phyloP scores from a whole-genome alignment of 2,329 filamentous ascomycete species.

The Raffaelea albimanens region DNA sequence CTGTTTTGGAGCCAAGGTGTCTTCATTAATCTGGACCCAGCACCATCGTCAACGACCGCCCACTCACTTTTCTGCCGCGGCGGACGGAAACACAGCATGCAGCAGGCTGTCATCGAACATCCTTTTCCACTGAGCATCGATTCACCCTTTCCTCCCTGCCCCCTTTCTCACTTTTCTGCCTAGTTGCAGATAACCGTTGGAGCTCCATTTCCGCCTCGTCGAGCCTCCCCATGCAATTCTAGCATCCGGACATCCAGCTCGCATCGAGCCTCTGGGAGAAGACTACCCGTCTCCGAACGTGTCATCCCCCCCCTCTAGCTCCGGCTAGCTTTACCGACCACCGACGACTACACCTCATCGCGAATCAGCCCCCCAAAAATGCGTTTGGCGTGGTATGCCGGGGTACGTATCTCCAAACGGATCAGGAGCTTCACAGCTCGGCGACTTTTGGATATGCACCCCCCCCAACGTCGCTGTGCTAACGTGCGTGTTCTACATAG shows the following conservation, averaged over 20 bases:
- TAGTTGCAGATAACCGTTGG: too few relatives aligned
- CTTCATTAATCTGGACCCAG: not conserved
- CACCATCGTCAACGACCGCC: too few relatives aligned
- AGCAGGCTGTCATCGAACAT: not conserved
- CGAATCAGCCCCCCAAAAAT: too few relatives aligned
- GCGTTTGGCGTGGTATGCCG: conserved; percentile 52
- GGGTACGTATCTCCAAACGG: conserved; percentile 37
- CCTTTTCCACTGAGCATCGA: not conserved
- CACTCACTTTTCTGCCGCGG: not conserved
- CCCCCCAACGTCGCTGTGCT: not conserved
- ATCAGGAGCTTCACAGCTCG: too few relatives aligned
- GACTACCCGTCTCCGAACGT: not conserved
- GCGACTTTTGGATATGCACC: not conserved
- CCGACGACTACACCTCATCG: too few relatives aligned
- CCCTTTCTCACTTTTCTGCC: too few relatives aligned
- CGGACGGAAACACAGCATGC: not conserved
- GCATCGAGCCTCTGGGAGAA: not conserved
- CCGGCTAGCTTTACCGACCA: not conserved
- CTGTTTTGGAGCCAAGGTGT: conserved; percentile 2
- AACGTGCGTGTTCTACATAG: conserved; percentile 30
- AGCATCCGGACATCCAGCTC: not conserved
- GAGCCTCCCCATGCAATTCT: not conserved
- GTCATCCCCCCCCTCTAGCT: not conserved
- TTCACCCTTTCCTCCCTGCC: not conserved
- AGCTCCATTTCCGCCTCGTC: too few relatives aligned